Conservation (phyloP, 345 rosid species). For the Bretschneidera sinensis region DNA sequence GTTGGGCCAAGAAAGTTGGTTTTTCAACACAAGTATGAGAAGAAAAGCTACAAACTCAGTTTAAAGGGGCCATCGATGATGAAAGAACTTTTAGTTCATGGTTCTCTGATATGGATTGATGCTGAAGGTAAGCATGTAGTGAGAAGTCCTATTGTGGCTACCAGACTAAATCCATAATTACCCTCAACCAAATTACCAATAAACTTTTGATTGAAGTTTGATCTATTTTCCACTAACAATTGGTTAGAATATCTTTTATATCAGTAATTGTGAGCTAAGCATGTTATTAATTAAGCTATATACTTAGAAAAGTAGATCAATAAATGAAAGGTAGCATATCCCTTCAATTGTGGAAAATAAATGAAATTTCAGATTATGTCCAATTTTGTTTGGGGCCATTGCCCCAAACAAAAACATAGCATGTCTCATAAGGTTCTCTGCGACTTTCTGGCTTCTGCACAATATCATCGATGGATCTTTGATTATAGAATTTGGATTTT, state of each 20-base stretch:
- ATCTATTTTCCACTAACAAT: background rate
- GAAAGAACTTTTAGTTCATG: conserved; percentile 38
- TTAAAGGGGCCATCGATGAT: conserved; percentile 40
- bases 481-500: too few relatives aligned
- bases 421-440: background rate
- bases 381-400: background rate
- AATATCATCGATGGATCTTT: background rate
- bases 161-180: conserved; percentile 24
- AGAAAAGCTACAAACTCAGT: conserved; percentile 42
- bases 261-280: too few relatives aligned
- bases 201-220: background rate
- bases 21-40: conserved; percentile 41
- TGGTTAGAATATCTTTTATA: too few relatives aligned
- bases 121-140: conserved; percentile 39
- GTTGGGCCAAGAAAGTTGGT: conserved; percentile 52
- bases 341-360: background rate
- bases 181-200: too few relatives aligned
- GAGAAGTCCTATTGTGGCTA: conserved; percentile 53
- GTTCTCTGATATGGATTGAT: conserved; percentile 52
- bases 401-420: background rate
- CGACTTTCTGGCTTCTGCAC: too few relatives aligned
- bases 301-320: too few relatives aligned
- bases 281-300: too few relatives aligned
- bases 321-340: background rate
- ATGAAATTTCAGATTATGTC: too few relatives aligned